These are phyloP conservation scores for Myriangium duriaei DNA, from an alignment of 2,329 filamentous ascomycete genomes.

Conservation along the genomic window DNA sequence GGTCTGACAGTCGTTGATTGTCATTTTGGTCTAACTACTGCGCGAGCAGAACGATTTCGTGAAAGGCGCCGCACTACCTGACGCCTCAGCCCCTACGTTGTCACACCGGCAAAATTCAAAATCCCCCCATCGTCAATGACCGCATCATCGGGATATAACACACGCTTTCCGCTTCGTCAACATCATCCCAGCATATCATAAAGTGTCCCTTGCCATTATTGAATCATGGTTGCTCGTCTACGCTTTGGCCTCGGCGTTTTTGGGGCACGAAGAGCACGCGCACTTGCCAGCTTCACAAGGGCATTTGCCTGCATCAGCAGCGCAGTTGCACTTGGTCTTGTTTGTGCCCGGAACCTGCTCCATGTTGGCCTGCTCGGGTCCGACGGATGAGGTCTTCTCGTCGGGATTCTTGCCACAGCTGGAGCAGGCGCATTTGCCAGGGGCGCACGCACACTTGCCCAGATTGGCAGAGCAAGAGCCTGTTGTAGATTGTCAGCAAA, in stretches of 20 bases:
- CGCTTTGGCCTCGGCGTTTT: conserved; percentile 7
- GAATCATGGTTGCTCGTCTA: background rate
- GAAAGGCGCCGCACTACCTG: too few relatives aligned
- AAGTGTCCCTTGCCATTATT: too few relatives aligned
- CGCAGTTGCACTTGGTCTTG: conserved; percentile 39
- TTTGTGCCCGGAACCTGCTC: conserved; percentile 39
- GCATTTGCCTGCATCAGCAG: conserved; percentile 31
- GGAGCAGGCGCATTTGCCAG: conserved; percentile 34
- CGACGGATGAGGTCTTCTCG: conserved; percentile 12
- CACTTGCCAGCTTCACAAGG: conserved; percentile 36
- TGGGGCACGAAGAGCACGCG: conserved; percentile 21
- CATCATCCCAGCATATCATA: conserved; percentile 1
- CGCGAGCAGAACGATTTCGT: too few relatives aligned
- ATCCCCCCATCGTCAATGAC: too few relatives aligned
- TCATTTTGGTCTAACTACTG: too few relatives aligned
- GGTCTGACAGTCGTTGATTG: too few relatives aligned
- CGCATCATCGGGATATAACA: too few relatives aligned
- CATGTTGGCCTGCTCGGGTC: conserved; percentile 23
- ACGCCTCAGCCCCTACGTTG: too few relatives aligned
- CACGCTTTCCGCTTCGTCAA: conserved; percentile 3
- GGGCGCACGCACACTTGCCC: conserved; percentile 32
- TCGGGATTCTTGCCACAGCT: conserved; percentile 37
- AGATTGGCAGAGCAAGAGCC: conserved; percentile 30
- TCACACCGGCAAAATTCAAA: too few relatives aligned
- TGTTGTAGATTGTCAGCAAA: conserved; percentile 3